Conservation (phyloP, 2,329 filamentous ascomycete species). For the Calonectria hawksworthii region DNA sequence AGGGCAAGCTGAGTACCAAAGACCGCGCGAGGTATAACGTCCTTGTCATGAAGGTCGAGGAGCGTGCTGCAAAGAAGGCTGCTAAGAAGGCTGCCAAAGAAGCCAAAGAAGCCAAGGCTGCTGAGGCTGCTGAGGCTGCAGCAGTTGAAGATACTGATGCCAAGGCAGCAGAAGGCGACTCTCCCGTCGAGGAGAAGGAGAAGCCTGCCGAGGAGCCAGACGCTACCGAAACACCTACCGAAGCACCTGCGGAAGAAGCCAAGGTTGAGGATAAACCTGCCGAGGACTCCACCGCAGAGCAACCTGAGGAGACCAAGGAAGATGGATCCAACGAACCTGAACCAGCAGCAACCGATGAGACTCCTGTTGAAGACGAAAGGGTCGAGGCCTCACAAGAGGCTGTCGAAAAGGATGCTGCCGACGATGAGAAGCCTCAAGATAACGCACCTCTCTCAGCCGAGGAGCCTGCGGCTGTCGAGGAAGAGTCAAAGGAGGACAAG, state of each 20-base stretch:
- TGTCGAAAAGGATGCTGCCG: background rate
- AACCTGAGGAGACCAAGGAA: background rate
- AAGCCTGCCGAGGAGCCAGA: constrained; percentile 14
- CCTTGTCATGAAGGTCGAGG: background rate
- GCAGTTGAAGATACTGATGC: background rate
- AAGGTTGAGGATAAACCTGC: background rate
- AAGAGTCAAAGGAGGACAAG: constrained; percentile 7
- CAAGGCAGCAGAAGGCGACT: constrained; percentile 5
- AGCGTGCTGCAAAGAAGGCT: background rate
- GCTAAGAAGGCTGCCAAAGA: background rate
- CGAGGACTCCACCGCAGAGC: background rate
- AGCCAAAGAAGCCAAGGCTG: background rate
- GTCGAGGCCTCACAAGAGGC: background rate
- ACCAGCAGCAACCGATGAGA: background rate
- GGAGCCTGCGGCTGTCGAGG: constrained; percentile 10
- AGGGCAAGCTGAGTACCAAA: background rate
- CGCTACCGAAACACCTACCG: background rate
- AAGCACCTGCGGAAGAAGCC: background rate
- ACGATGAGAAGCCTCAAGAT: constrained; percentile 8
- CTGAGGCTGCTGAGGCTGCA: background rate
- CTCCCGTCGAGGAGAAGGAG: background rate
- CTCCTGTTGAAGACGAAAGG: background rate
- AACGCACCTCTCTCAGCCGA: background rate
- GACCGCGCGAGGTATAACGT: background rate
- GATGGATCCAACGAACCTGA: constrained; percentile 10